Conservation (phyloP, 148 eudicot species). For the Rhododendron kiyosumense region DNA sequence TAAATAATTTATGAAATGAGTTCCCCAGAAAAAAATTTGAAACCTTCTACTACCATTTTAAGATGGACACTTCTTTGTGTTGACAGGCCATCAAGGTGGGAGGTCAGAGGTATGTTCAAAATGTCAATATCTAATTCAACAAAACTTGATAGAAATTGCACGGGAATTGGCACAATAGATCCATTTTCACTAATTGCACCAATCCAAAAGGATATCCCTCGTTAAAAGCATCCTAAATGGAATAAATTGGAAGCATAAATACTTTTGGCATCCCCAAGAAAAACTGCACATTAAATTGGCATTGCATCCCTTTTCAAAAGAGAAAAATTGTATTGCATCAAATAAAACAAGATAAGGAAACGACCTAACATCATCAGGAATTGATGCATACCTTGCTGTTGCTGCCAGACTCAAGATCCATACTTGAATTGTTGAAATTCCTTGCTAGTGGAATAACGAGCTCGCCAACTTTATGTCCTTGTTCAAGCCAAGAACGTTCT, state of each 20-base stretch:
- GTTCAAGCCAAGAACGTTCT: constrained; percentile 90
- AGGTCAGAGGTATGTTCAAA: not conserved
- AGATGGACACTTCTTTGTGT: not conserved
- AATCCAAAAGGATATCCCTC: not conserved
- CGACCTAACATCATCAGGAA: not conserved
- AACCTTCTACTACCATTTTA: not conserved
- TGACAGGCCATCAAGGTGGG: not conserved
- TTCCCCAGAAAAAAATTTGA: not conserved
- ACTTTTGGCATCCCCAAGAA: not conserved
- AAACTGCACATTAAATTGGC: not conserved
- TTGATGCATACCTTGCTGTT: constrained; percentile 41
- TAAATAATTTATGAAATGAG: not conserved
- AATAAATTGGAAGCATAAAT: not conserved
- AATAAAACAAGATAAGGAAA: not conserved
- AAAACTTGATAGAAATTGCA: not conserved
- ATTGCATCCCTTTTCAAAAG: not conserved
- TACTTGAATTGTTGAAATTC: constrained; percentile 49
- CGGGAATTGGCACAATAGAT: not conserved
- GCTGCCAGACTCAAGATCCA: constrained; percentile 68
- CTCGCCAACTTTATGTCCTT: constrained; percentile 93
- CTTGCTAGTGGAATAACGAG: constrained; percentile 92
- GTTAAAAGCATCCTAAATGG: not conserved
- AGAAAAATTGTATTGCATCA: not conserved
- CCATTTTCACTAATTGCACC: not conserved
- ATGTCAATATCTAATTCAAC: not conserved